Conservation (phyloP, 768 basidiomycete genomes). For the Termitomyces sp. region DNA sequence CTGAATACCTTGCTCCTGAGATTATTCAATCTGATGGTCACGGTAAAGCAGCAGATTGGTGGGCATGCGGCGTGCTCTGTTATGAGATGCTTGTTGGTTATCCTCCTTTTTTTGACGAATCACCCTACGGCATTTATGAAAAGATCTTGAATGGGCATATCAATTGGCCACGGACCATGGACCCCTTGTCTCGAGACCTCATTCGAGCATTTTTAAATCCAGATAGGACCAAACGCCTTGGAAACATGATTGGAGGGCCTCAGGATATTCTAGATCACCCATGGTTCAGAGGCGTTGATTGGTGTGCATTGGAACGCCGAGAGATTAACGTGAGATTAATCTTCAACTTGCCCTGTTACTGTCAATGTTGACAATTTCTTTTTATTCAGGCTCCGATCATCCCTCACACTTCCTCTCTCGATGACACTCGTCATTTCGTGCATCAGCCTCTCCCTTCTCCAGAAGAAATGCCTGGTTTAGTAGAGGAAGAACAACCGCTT, state of each 20-base stretch:
- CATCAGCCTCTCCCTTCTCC: constrained; percentile 69
- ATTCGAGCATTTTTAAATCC: constrained; percentile 87
- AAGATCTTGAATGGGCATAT: constrained; percentile 88
- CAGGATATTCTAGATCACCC: constrained; percentile 88
- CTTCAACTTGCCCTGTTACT: neutral
- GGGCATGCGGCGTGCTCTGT: constrained; percentile 95
- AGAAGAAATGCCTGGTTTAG: constrained; percentile 79
- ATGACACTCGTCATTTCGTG: constrained; percentile 85
- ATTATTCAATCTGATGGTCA: constrained; percentile 98
- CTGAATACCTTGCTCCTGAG: constrained; percentile 96
- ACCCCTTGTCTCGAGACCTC: constrained; percentile 83
- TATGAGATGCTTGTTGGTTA: constrained; percentile 99
- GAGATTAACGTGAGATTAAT: constrained; percentile 68
- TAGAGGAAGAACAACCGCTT: constrained; percentile 54
- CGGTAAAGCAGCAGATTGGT: constrained; percentile 98
- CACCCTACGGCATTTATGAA: constrained; percentile 97
- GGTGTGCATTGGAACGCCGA: constrained; percentile 80
- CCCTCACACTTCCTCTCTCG: constrained; percentile 71
- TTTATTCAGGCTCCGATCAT: constrained; percentile 73
- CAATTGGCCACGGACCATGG: constrained; percentile 88
- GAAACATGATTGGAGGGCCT: constrained; percentile 89
- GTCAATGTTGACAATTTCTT: constrained; percentile 7
- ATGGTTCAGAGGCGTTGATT: constrained; percentile 95
- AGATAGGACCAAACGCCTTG: constrained; percentile 86
- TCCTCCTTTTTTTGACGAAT: constrained; percentile 97